These are phyloP conservation scores for Solanum dulcamara DNA, from an alignment of 257 asterid species.

Conservation along the genomic window DNA sequence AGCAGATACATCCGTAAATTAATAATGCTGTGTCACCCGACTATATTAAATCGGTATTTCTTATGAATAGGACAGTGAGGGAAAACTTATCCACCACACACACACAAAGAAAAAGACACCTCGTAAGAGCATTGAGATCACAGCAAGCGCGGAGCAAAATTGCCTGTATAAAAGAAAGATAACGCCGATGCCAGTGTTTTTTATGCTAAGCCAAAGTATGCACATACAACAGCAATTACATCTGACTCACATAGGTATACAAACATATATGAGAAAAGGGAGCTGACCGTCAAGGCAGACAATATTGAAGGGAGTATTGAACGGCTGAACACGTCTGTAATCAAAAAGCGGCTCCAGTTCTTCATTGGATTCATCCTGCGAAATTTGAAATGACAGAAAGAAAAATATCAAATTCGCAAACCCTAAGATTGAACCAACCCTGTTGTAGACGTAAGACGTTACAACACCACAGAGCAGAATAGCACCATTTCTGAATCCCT, in stretches of 20 bases:
- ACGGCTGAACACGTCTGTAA: conserved; percentile 79
- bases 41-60: neutral
- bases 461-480: neutral
- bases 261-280: neutral
- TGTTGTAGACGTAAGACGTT: neutral
- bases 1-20: neutral
- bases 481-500: neutral
- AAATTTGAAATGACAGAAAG: neutral
- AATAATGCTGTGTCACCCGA: neutral
- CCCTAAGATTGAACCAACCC: neutral
- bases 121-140: no score
- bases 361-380: conserved; percentile 47
- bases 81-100: neutral
- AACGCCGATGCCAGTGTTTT: no score
- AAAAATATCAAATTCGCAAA: neutral
- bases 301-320: conserved; percentile 23
- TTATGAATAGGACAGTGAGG: neutral
- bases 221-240: neutral
- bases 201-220: neutral
- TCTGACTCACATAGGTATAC: no score
- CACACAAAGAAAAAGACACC: no score
- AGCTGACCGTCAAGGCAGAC: conserved; percentile 46
- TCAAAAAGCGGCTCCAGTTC: conserved; percentile 95
- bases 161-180: no score
- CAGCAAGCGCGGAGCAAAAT: no score